These are phyloP conservation scores for Lactuca sativa DNA, from an alignment of 129 eudicot genomes.

Conservation along the genomic window DNA sequence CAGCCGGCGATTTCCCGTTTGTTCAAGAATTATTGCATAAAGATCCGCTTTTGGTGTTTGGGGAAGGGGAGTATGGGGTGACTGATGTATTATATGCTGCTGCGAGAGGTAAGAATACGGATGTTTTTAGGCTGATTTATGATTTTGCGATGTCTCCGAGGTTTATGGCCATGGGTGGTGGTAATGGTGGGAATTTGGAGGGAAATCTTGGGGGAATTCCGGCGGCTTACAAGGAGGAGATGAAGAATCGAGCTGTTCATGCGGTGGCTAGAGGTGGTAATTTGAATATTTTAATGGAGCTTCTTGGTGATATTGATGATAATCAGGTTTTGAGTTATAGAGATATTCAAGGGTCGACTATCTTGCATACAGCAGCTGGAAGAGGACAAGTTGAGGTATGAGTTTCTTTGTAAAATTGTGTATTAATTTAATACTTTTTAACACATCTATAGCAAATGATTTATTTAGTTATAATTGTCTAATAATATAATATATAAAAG, in stretches of 20 bases:
- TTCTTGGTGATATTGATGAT: constrained; percentile 65
- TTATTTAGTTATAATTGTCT: too few species aligned
- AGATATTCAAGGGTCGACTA: constrained; percentile 75
- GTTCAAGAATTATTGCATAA: constrained; percentile 62
- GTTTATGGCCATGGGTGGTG: constrained; percentile 31
- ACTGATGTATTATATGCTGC: constrained; percentile 93
- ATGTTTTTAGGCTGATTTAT: constrained; percentile 67
- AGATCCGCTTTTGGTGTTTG: constrained; percentile 89
- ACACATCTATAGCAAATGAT: too few species aligned
- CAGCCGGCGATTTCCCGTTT: constrained; percentile 78
- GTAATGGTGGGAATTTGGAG: constrained; percentile 43
- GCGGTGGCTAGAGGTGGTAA: constrained; percentile 94
- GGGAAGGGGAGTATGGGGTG: constrained; percentile 94
- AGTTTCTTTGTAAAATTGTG: not conserved
- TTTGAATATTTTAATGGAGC: constrained; percentile 57
- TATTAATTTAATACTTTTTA: too few species aligned
- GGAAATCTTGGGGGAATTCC: constrained; percentile 60
- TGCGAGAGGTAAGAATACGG: constrained; percentile 69
- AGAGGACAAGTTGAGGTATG: constrained; percentile 82
- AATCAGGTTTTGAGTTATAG: constrained; percentile 49
- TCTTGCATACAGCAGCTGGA: constrained; percentile 90
- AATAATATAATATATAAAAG: too few species aligned
- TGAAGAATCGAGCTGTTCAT: constrained; percentile 86
- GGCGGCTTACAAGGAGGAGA: constrained; percentile 66
- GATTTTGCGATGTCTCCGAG: constrained; percentile 70